A percentile compares a stretch with the other conserved stretches of the same genome.
These are phyloP conservation scores for Fusarium drepaniforme DNA, from an alignment of 2,329 filamentous ascomycete species.

Conservation along the genomic window DNA sequence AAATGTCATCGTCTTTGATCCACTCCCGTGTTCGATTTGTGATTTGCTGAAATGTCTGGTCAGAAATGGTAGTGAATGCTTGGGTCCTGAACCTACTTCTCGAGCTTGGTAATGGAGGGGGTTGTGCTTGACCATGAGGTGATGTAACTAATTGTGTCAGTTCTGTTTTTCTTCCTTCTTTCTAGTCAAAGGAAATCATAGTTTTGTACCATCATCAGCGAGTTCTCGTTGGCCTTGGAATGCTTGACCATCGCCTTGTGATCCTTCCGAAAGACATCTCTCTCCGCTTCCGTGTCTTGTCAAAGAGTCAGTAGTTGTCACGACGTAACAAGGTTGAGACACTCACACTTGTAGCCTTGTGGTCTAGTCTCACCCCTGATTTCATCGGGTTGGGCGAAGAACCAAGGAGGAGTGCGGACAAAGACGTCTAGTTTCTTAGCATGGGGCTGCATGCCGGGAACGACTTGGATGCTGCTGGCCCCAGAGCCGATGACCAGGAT, in stretches of 20 bases:
- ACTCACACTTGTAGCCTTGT: neutral
- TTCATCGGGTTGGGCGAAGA: neutral
- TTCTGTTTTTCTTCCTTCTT: neutral
- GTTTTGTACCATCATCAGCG: neutral
- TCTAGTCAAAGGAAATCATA: neutral
- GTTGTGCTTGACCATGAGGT: neutral
- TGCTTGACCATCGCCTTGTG: neutral
- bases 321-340: rapidly evolving
- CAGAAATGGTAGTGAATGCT: neutral
- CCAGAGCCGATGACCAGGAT: neutral
- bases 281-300: neutral
- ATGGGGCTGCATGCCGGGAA: neutral
- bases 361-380: neutral
- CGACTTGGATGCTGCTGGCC: neutral
- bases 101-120: neutral
- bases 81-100: neutral
- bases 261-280: neutral
- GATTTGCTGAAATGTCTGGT: neutral
- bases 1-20: neutral
- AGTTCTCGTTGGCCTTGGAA: neutral
- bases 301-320: neutral
- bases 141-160: neutral
- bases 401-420: neutral
- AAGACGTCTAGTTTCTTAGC: neutral
- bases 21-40: neutral